Evolutionary conservation across 306 rosid species (phyloP).

Genomic region (Cucumis sativus): Cucumber_9930_V3 NC_026657.2:32133501-32134000

Average conservation of each 20-base stretch:
- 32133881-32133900: no score
- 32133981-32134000: no score
- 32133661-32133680: slow-evolving; percentile 94
- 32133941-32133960: no score
- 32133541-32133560: slow-evolving; percentile 66
- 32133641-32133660: slow-evolving; percentile 88
- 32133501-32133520: slow-evolving; percentile 67
- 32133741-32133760: background rate
- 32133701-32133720: background rate
- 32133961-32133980: no score
- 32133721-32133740: background rate
- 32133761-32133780: background rate
- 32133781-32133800: no score
- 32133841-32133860: no score
- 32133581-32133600: slow-evolving; percentile 85
- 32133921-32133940: no score
- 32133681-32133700: slow-evolving; percentile 16
- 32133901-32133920: no score
- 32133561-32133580: slow-evolving; percentile 86
- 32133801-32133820: no score
- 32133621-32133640: slow-evolving; percentile 75
- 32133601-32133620: slow-evolving; percentile 48
- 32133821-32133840: no score
- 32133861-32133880: no score
- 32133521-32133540: slow-evolving; percentile 62